A percentile compares a stretch with the other conserved stretches of the same genome.
These are phyloP conservation scores for Tuber magnatum DNA, from an alignment of 495 filamentous ascomycete genomes.

Conservation along the genomic window DNA sequence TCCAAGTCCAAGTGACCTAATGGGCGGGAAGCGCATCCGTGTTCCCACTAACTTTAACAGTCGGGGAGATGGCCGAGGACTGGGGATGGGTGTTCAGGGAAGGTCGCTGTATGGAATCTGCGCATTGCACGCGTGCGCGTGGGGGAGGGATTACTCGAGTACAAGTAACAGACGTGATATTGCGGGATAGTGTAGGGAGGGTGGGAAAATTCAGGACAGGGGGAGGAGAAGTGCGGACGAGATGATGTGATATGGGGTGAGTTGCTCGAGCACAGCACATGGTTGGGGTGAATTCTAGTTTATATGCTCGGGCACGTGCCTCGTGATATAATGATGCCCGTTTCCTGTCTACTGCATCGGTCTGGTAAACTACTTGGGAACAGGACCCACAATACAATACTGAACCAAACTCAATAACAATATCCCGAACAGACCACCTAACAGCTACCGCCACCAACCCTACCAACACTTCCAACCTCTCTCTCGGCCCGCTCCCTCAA, in stretches of 20 bases:
- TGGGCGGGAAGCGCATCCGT: not conserved
- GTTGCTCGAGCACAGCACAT: no score
- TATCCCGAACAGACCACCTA: not conserved
- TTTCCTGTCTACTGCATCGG: not conserved
- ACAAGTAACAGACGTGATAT: not conserved
- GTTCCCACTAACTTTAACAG: not conserved
- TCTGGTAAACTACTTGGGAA: not conserved
- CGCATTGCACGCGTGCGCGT: not conserved
- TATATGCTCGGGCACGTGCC: not conserved
- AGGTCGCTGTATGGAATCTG: not conserved
- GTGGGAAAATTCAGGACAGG: not conserved
- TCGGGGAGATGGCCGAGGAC: not conserved
- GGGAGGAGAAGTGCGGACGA: not conserved
- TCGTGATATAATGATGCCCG: not conserved
- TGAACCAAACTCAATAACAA: not conserved
- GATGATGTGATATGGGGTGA: not conserved
- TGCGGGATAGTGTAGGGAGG: not conserved
- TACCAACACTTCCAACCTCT: constrained; percentile 11
- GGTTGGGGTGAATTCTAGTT: not conserved
- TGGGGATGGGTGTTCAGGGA: not conserved
- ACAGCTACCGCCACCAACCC: not conserved
- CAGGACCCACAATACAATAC: not conserved
- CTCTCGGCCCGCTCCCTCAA: constrained; percentile 46
- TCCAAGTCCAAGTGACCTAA: not conserved
- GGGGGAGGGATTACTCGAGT: no score